Evolutionary conservation across 1,284 basidiomycete genomes (phyloP).

Genomic region (Apiotrichum laibachii): DNA sequence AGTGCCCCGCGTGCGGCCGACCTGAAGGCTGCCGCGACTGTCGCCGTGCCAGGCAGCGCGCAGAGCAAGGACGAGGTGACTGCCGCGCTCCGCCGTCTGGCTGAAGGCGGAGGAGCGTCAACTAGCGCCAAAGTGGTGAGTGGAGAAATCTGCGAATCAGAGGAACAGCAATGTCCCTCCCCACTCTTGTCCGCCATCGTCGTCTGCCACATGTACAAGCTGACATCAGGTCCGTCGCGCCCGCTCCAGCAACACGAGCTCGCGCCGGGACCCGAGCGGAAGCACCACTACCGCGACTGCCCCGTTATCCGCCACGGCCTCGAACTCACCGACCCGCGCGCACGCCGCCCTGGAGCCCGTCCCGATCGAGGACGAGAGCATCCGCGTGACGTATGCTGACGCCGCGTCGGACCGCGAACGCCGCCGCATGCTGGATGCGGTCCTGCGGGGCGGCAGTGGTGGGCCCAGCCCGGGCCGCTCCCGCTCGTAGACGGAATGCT

Average conservation of each 20-base stretch:
- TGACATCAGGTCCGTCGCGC: constrained; percentile 11
- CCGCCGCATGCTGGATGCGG: constrained; percentile 33
- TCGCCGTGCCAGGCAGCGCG: neutral
- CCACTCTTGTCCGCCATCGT: too few relatives aligned
- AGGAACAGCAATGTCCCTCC: too few relatives aligned
- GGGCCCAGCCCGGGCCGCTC: constrained; percentile 5
- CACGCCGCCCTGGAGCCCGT: neutral
- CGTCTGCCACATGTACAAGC: too few relatives aligned
- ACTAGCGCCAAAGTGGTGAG: constrained; percentile 10
- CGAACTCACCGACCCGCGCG: neutral
- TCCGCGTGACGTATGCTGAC: constrained; percentile 39
- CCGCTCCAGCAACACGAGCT: constrained; percentile 1
- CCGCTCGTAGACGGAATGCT: too few relatives aligned
- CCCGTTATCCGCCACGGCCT: constrained; percentile 1
- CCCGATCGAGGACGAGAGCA: constrained; percentile 30
- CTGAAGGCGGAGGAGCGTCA: constrained; percentile 6
- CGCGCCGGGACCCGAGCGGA: neutral
- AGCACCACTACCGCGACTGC: neutral
- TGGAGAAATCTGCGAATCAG: neutral
- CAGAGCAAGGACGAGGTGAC: constrained; percentile 14
- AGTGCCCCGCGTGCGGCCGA: constrained; percentile 1
- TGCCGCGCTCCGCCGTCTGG: constrained; percentile 16
- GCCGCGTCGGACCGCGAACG: constrained; percentile 34
- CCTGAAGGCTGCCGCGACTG: neutral
- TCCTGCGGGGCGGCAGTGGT: constrained; percentile 12